These are phyloP conservation scores for Mangifera indica DNA, from an alignment of 345 rosid species.

Conservation along the genomic window DNA sequence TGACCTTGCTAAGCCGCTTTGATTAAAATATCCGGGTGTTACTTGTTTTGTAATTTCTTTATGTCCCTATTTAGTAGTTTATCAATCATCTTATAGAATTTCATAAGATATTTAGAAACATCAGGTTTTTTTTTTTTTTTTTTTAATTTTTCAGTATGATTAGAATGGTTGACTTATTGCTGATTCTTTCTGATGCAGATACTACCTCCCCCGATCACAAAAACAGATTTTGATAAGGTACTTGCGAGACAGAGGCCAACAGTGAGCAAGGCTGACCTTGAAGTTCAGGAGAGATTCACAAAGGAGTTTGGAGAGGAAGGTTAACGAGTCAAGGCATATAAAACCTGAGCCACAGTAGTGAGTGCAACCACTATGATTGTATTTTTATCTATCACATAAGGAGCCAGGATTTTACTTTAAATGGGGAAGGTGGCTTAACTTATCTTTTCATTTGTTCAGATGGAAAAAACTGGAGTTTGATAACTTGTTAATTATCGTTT, in stretches of 20 bases:
- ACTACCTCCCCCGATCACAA: conserved; percentile 81
- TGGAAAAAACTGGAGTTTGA: conserved; percentile 27
- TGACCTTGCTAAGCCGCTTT: background rate
- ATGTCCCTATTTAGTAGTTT: background rate
- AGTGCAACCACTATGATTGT: conserved; percentile 39
- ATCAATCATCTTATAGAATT: too few relatives aligned
- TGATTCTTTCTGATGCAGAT: conserved; percentile 46
- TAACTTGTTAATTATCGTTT: conserved; percentile 32
- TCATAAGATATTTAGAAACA: background rate
- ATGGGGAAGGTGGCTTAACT: conserved; percentile 31
- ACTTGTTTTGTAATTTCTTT: background rate
- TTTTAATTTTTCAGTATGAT: background rate
- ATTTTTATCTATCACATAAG: conserved; percentile 30
- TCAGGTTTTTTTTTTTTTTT: background rate
- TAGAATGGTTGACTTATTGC: background rate
- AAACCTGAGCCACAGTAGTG: conserved; percentile 24
- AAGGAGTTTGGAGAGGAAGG: conserved; percentile 99
- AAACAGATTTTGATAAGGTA: conserved; percentile 86
- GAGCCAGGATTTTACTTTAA: conserved; percentile 27
- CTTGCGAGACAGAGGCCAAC: conserved; percentile 95
- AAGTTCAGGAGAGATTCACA: conserved; percentile 94
- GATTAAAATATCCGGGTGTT: background rate
- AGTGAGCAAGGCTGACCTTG: conserved; percentile 85
- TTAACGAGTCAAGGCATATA: conserved; percentile 28
- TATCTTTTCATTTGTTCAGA: conserved; percentile 36